Evolutionary conservation across 768 basidiomycete genomes (phyloP).

Genomic region (Rubroboletus satanas): DNA sequence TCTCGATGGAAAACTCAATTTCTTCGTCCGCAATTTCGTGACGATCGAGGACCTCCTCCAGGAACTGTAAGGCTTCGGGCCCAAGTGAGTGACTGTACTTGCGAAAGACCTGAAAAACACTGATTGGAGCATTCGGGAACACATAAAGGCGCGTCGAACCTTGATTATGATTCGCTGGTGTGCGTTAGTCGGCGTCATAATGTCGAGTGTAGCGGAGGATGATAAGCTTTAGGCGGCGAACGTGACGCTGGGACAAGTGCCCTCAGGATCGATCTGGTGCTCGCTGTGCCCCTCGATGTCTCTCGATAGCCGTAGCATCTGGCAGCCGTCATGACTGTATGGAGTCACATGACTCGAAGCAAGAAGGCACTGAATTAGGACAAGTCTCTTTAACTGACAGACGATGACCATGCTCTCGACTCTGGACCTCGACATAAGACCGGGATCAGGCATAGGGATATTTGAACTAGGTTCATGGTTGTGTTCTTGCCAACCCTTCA

Average conservation of each 20-base stretch:
- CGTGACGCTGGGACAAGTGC: too few relatives aligned
- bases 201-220: not conserved
- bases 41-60: constrained; percentile 66
- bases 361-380: constrained; percentile 10
- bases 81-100: constrained; percentile 88
- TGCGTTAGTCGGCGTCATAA: constrained; percentile 32
- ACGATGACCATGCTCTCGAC: constrained; percentile 52
- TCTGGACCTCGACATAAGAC: constrained; percentile 71
- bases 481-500: not conserved
- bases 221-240: not conserved
- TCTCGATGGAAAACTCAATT: constrained; percentile 71
- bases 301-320: too few relatives aligned
- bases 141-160: constrained; percentile 21
- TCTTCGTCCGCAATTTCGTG: constrained; percentile 71
- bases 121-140: not conserved
- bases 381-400: not conserved
- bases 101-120: constrained; percentile 60
- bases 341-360: constrained; percentile 6
- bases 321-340: not conserved
- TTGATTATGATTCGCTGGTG: constrained; percentile 44
- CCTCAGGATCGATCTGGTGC: too few relatives aligned
- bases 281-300: too few relatives aligned
- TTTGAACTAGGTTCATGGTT: constrained; percentile 63
- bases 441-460: constrained; percentile 70
- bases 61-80: constrained; percentile 66